These are phyloP conservation scores for Colletotrichum navitas DNA, from an alignment of 2,329 filamentous ascomycete genomes.

Conservation along the genomic window DNA sequence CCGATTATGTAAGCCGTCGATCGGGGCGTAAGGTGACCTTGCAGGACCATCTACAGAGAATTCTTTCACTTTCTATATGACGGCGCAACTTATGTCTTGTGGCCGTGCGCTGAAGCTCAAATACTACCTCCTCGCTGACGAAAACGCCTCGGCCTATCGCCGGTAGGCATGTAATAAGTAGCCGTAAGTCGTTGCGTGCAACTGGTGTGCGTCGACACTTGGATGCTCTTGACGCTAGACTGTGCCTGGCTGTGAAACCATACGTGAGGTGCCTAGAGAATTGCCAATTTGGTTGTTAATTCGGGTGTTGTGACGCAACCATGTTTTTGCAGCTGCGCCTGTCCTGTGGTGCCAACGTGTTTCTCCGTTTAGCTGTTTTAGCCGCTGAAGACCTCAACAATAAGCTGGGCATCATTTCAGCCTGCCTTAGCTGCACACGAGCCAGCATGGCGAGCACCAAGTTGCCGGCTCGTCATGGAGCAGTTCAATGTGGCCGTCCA, in stretches of 20 bases:
- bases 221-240: background rate
- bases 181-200: background rate
- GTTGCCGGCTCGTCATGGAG: conserved; percentile 10
- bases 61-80: background rate
- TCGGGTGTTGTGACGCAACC: background rate
- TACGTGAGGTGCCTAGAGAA: background rate
- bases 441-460: no score
- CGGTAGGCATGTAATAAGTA: background rate
- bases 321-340: background rate
- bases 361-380: background rate
- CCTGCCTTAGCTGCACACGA: no score
- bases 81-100: background rate
- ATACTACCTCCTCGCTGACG: background rate
- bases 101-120: background rate
- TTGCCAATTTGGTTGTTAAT: background rate
- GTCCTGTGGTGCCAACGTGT: background rate
- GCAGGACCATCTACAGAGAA: background rate
- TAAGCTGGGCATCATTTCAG: no score
- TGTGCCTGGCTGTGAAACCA: background rate
- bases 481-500: background rate
- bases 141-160: background rate
- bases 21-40: background rate
- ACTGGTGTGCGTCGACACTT: background rate
- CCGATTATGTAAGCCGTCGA: conserved; percentile 33
- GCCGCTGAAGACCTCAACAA: background rate